Base-by-base conservation (phyloP, 345 rosid genomes). In the Melaleuca alternifolia region DNA sequence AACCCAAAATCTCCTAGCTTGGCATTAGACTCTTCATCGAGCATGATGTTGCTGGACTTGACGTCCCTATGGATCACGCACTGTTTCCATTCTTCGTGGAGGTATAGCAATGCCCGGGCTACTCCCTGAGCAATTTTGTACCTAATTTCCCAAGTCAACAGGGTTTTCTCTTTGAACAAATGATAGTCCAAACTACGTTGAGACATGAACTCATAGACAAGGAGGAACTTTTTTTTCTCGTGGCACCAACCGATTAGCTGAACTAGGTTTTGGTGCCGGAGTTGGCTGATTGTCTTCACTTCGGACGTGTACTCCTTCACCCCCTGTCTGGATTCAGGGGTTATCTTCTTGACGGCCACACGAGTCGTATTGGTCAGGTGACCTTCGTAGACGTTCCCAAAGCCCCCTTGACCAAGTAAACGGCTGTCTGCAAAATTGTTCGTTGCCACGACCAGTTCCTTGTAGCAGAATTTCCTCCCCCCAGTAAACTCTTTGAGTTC, bases 1-100 rank as follows among this genome's bases (percentile, higher is more conserved):
- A 88, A 65, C 71, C 91, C 91, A 2, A 91, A 91, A 18, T 91
- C 91, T 2, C 91, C 91, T 1, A 90, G 88, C 85, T 90, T 90
- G 3, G 92, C 88, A 46, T 87, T 85, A n/a, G 87, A 88, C 10
- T 50, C 11, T 5, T 83, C 85, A 84, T 89, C 91, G 57, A 91
- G 28, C 89, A 87, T 65, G 57, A 90, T 1, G 13, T 91, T 91
- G 83, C 87, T 89, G 2, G 90, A 85, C 81, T 91, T 91, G 75
- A 89, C 88, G 28, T 91, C 93, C 0, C 91, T 54, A 20, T 90
- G 93, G 9, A 91, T 48, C 71, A 89, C 90, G n/a, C 89, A 90
- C 6, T 54, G 86, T 3, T 91, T 87, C 24, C 91, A 71, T 50
- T 77, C 87, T 81, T 87, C 89, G 13, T 90, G 91, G 37, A 90